Evolutionary conservation across 139 green algal species (phyloP).

Genomic region (Eudorina sp.): DNA sequence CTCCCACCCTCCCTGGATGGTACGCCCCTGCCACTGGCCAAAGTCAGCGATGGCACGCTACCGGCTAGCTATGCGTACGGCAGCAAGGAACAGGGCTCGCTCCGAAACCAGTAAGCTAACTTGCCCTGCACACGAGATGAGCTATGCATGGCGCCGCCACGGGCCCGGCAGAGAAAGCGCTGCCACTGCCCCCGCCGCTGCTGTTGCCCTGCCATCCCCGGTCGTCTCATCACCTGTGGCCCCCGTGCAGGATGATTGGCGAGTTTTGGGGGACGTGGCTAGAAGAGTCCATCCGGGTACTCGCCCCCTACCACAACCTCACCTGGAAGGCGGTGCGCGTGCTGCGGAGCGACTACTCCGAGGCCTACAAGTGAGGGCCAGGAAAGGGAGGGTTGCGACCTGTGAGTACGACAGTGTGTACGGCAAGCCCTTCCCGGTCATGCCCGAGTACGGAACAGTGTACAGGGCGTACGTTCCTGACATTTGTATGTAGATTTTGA

Average conservation of each 20-base stretch:
- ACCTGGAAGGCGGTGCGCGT: constrained; percentile 49
- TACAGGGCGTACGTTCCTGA: too few relatives aligned
- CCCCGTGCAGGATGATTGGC: background rate
- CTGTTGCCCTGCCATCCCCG: background rate
- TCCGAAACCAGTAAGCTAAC: constrained; percentile 34
- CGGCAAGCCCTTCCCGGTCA: too few relatives aligned
- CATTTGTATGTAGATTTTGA: too few relatives aligned
- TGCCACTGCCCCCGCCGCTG: too few relatives aligned
- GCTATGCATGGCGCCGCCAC: too few relatives aligned
- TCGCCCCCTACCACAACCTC: constrained; percentile 16
- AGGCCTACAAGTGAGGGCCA: constrained; percentile 36
- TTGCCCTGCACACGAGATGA: too few relatives aligned
- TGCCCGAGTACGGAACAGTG: too few relatives aligned
- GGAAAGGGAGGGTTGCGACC: too few relatives aligned
- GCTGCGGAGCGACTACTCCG: constrained; percentile 5
- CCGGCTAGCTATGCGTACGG: background rate
- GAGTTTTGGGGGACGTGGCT: constrained; percentile 46
- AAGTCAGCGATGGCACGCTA: constrained; percentile 4
- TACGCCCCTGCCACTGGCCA: constrained; percentile 24
- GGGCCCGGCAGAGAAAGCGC: too few relatives aligned
- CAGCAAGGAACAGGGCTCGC: background rate
- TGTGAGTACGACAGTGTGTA: too few relatives aligned
- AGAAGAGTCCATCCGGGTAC: constrained; percentile 36
- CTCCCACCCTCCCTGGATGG: constrained; percentile 20
- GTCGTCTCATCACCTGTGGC: too few relatives aligned